A percentile compares a stretch with the other conserved stretches of the same genome.
Conservation (phyloP, 2,329 filamentous ascomycete genomes). For the Aspergillus ochraceus region DNA sequence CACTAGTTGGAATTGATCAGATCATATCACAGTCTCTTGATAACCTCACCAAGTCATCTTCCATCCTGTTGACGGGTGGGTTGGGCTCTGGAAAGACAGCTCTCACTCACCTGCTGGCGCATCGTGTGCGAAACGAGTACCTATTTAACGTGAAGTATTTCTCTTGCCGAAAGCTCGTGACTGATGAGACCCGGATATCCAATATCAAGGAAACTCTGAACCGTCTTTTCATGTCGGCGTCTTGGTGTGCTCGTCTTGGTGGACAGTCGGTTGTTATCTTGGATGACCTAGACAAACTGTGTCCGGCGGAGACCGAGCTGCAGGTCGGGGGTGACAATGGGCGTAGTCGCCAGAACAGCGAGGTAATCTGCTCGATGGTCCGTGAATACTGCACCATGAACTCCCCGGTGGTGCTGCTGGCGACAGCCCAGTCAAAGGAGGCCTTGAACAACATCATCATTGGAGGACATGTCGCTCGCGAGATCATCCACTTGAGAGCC, state of each 20-base stretch:
- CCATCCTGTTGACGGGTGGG: conserved; percentile 83
- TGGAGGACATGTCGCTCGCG: conserved; percentile 86
- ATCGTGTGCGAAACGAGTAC: conserved; percentile 68
- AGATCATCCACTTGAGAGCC: conserved; percentile 85
- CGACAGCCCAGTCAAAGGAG: conserved; percentile 91
- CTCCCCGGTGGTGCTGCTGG: conserved; percentile 80
- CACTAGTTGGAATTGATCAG: conserved; percentile 80
- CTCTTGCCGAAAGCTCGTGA: conserved; percentile 81
- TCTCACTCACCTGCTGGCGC: conserved; percentile 73
- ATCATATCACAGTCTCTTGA: conserved; percentile 71
- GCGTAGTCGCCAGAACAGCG: conserved; percentile 86
- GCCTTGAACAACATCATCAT: conserved; percentile 86
- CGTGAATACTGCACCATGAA: conserved; percentile 79
- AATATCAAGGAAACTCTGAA: conserved; percentile 87
- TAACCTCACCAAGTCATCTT: conserved; percentile 81
- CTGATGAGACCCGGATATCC: conserved; percentile 84
- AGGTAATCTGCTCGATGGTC: conserved; percentile 79
- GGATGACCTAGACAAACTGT: conserved; percentile 90
- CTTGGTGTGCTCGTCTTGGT: conserved; percentile 86
- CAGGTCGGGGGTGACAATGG: conserved; percentile 93
- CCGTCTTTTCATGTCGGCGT: conserved; percentile 81
- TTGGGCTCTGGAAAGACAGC: conserved; percentile 89
- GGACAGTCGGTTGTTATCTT: conserved; percentile 82
- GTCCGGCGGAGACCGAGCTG: conserved; percentile 89
- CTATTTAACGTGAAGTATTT: conserved; percentile 85